Conservation (phyloP, 257 asterid genomes). For the Solanum lignicaule region DNA sequence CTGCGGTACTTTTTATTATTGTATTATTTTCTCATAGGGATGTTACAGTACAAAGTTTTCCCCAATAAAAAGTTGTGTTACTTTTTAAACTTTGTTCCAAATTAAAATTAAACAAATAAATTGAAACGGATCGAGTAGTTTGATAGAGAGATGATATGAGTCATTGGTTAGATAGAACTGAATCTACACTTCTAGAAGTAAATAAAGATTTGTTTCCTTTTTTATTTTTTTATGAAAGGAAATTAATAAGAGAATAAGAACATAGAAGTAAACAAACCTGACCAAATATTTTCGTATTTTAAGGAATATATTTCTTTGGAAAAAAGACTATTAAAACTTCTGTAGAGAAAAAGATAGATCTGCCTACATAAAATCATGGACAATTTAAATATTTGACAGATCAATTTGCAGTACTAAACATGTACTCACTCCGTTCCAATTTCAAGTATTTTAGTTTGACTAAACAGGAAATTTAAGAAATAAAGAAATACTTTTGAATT, state of each 20-base stretch:
- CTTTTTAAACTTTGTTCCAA: background rate
- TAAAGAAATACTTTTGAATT: background rate
- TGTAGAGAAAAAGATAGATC: background rate
- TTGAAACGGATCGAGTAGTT: background rate
- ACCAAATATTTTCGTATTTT: background rate
- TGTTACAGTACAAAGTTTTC: background rate
- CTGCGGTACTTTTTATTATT: background rate
- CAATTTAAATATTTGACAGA: background rate
- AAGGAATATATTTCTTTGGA: background rate
- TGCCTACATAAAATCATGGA: background rate
- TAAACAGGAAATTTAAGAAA: background rate
- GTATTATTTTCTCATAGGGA: background rate
- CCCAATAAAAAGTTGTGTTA: background rate
- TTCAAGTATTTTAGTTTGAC: no score
- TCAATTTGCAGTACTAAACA: background rate
- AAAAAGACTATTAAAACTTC: background rate
- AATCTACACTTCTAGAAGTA: background rate
- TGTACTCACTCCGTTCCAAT: background rate
- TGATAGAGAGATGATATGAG: background rate
- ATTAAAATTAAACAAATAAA: background rate
- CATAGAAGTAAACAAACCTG: background rate
- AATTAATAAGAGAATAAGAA: background rate
- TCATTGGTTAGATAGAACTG: background rate
- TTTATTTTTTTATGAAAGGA: background rate
- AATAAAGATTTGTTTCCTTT: background rate